A percentile compares a stretch with the other conserved stretches of the same genome.
Conservation (phyloP, 208 protist genomes). For the Leishmania major region DNA sequence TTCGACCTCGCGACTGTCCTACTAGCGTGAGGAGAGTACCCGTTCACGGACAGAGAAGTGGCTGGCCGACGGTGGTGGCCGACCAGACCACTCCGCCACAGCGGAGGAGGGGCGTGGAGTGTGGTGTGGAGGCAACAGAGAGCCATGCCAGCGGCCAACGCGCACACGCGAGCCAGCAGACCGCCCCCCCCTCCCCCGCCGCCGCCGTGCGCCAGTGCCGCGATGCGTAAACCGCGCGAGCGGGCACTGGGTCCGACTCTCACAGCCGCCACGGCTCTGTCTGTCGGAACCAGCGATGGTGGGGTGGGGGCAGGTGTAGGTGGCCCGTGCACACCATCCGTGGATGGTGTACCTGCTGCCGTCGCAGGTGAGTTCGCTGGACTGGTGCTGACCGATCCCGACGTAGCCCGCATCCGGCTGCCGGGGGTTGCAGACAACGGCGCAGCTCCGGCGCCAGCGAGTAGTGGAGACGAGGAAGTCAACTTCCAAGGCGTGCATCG, state of each 20-base stretch:
- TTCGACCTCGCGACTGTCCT: no score
- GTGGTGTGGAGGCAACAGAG: neutral
- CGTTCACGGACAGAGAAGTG: neutral
- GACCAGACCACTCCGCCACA: neutral
- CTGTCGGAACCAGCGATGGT: neutral
- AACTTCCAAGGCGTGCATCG: neutral
- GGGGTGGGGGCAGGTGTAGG: neutral
- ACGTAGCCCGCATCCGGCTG: neutral
- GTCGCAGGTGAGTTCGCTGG: neutral
- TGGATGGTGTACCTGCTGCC: neutral
- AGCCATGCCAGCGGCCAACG: no score
- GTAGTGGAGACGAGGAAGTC: neutral
- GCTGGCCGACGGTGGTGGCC: neutral
- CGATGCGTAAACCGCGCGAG: neutral
- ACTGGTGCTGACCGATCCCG: neutral
- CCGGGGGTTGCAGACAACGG: neutral
- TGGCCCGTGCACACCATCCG: neutral
- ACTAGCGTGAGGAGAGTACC: neutral
- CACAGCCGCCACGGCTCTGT: constrained; percentile 5
- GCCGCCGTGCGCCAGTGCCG: neutral
- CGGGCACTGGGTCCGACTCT: neutral
- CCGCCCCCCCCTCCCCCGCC: no score
- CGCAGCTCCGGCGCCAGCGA: neutral
- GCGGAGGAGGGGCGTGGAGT: neutral
- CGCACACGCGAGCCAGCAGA: no score